Percentiles rank a stretch among this genome's conserved stretches.
phyloP scores from a whole-genome alignment of 192 early-diverging fungal genomes.

The Coemansia sp. region DNA sequence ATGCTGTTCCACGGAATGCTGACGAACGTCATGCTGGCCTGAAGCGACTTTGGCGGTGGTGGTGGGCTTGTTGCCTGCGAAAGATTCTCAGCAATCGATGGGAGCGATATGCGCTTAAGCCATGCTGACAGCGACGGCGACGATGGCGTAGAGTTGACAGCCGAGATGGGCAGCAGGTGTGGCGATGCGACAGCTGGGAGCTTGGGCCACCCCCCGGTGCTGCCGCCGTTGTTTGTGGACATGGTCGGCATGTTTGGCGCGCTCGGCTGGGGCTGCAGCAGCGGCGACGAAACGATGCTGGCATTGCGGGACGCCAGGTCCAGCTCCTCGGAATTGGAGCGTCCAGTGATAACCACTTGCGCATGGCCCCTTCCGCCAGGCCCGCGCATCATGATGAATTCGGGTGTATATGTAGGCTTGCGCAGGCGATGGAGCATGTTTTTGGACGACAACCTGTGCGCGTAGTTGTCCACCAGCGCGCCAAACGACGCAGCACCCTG shows the following conservation, averaged over 20 bases:
- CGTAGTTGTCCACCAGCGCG: conserved; percentile 80
- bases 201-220: conserved; percentile 28
- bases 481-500: conserved; percentile 88
- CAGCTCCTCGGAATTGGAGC: conserved; percentile 36
- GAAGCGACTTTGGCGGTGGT: conserved; percentile 67
- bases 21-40: conserved; percentile 89
- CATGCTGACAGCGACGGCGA: conserved; percentile 53
- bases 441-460: conserved; percentile 65
- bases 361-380: conserved; percentile 87
- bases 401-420: conserved; percentile 68
- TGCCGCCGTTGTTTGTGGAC: conserved; percentile 5
- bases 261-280: conserved; percentile 46
- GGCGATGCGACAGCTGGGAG: conserved; percentile 48
- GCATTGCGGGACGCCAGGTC: conserved; percentile 37
- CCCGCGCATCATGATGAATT: conserved; percentile 95
- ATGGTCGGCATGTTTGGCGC: conserved; percentile 21
- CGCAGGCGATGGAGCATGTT: conserved; percentile 63
- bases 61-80: conserved; percentile 54
- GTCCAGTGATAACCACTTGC: conserved; percentile 62
- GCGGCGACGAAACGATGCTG: conserved; percentile 42
- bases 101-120: conserved; percentile 58
- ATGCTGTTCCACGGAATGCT: conserved; percentile 92
- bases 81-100: conserved; percentile 54
- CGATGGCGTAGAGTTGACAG: conserved; percentile 47
- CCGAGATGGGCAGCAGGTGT: conserved; percentile 43